A percentile compares a stretch with the other conserved stretches of the same genome.
phyloP scores from a whole-genome alignment of 2,329 filamentous ascomycete species.

The Bipolaris gigantea region DNA sequence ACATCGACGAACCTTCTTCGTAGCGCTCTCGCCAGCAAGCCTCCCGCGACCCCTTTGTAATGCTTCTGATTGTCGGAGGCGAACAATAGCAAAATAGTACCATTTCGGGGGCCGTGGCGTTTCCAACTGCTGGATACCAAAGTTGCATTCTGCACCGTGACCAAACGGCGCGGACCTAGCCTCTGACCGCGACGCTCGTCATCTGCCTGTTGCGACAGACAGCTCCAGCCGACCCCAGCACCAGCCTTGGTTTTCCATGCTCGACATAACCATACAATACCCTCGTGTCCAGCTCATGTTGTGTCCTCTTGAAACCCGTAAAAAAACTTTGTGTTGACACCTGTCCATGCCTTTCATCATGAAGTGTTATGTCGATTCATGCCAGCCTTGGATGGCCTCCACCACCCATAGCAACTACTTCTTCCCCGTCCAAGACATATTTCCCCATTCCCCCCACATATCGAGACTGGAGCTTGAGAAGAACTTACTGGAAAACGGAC shows the following conservation, averaged over 20 bases:
- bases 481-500: slow-evolving; percentile 28
- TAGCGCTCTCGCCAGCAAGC: background rate
- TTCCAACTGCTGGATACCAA: background rate
- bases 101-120: background rate
- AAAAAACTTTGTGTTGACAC: no score
- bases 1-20: background rate
- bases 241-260: background rate
- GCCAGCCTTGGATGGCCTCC: background rate
- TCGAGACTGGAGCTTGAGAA: slow-evolving; percentile 27
- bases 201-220: background rate
- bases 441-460: slow-evolving; percentile 3
- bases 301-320: background rate
- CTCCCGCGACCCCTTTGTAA: slow-evolving; percentile 7
- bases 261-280: background rate
- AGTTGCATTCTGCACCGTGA: background rate
- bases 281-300: background rate
- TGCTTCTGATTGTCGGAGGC: slow-evolving; percentile 3
- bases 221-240: background rate
- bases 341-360: background rate
- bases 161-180: background rate
- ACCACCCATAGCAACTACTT: background rate
- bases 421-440: background rate
- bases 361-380: background rate
- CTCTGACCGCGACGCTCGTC: background rate
- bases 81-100: slow-evolving; percentile 3